Conservation (phyloP, 345 rosid species). For the Murraya paniculata region DNA sequence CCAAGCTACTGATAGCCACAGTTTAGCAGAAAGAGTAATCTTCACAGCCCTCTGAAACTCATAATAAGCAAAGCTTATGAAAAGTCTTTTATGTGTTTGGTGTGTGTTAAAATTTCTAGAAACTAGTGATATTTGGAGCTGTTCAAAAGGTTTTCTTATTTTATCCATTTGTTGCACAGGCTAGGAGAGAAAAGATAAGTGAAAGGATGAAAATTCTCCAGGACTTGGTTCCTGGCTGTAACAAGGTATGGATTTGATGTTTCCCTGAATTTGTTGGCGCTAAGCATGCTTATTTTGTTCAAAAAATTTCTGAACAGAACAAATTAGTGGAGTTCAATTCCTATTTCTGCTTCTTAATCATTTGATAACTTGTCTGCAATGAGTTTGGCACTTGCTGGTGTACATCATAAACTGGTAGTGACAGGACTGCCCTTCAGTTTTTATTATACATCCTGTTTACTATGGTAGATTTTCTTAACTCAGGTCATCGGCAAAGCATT, state of each 20-base stretch:
- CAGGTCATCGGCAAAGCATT: constrained; percentile 93
- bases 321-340: not conserved
- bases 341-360: not conserved
- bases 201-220: constrained; percentile 93
- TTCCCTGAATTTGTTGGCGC: not conserved
- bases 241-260: constrained; percentile 51
- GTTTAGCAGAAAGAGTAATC: constrained; percentile 91
- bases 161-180: constrained; percentile 41
- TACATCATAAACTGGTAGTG: not conserved
- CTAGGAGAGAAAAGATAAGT: constrained; percentile 90
- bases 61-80: not conserved
- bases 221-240: constrained; percentile 92
- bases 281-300: not conserved
- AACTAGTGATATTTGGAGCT: not conserved
- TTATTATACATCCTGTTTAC: not conserved
- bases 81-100: not conserved
- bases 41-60: constrained; percentile 17
- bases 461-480: constrained; percentile 19
- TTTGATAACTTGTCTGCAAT: not conserved
- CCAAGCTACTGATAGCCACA: constrained; percentile 97
- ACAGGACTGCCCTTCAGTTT: not conserved
- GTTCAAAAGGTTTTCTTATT: constrained; percentile 21
- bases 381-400: not conserved
- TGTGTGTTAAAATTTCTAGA: not conserved
- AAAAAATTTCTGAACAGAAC: not conserved